phyloP scores from a whole-genome alignment of 768 basidiomycete genomes.

The Mycena epipterygia region DNA sequence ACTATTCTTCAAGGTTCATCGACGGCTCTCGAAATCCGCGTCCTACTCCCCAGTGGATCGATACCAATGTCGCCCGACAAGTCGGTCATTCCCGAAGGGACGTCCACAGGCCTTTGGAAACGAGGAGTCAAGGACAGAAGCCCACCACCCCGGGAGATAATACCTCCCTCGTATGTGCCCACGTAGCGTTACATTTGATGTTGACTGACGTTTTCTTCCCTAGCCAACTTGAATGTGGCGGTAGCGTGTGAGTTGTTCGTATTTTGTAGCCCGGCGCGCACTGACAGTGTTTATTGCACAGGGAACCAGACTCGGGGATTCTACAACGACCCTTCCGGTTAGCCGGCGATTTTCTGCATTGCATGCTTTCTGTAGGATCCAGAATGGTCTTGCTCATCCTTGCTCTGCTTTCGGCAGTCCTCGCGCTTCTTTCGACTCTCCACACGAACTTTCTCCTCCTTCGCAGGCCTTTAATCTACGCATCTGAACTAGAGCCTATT shows the following conservation, averaged over 20 bases:
- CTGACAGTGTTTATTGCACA: neutral
- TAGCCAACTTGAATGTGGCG: constrained; percentile 15
- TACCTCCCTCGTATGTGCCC: neutral
- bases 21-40: constrained; percentile 12
- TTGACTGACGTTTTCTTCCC: neutral
- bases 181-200: neutral
- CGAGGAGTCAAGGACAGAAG: neutral
- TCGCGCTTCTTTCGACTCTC: neutral
- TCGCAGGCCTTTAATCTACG: neutral
- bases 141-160: neutral
- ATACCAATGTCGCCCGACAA: neutral
- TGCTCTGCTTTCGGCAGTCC: neutral
- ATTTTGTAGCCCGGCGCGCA: neutral
- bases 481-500: constrained; percentile 12
- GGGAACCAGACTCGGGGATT: neutral
- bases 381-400: no score
- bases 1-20: neutral
- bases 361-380: no score
- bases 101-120: neutral
- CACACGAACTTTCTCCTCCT: constrained; percentile 11
- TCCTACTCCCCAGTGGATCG: neutral
- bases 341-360: no score
- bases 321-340: no score
- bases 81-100: neutral
- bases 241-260: constrained; percentile 6